Percentiles rank a stretch among this genome's conserved stretches.
Conservation (phyloP, 495 filamentous ascomycete genomes). For the Xylaria palmicola region DNA sequence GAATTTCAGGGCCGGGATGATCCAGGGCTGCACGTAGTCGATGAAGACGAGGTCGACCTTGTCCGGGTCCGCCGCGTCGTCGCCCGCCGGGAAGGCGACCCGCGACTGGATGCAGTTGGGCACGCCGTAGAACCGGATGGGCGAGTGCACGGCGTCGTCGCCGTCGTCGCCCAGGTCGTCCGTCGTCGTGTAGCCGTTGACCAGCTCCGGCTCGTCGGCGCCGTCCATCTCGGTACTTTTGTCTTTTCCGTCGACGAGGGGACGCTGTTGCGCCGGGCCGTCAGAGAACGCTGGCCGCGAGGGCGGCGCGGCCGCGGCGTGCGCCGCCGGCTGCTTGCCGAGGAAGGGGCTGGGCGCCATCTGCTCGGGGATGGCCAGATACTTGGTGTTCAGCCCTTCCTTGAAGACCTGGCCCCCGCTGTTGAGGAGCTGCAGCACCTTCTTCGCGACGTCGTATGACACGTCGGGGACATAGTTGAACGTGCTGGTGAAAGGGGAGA, state of each 20-base stretch:
- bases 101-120: slow-evolving; percentile 79
- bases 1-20: slow-evolving; percentile 70
- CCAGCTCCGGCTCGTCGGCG: slow-evolving; percentile 40
- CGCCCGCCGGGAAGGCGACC: slow-evolving; percentile 50
- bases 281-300: neutral
- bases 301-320: too few species aligned
- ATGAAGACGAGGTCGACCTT: slow-evolving; percentile 85
- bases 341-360: slow-evolving; percentile 20
- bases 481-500: slow-evolving; percentile 84
- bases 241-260: neutral
- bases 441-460: slow-evolving; percentile 67
- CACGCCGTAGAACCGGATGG: slow-evolving; percentile 69
- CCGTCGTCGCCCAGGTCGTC: slow-evolving; percentile 86
- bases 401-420: slow-evolving; percentile 59
- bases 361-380: slow-evolving; percentile 44
- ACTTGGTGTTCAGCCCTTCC: slow-evolving; percentile 29
- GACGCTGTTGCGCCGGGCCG: neutral
- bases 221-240: slow-evolving; percentile 7
- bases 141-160: slow-evolving; percentile 82
- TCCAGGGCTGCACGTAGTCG: slow-evolving; percentile 82
- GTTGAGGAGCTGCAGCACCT: slow-evolving; percentile 73
- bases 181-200: slow-evolving; percentile 82
- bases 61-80: slow-evolving; percentile 50
- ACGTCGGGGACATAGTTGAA: slow-evolving; percentile 80
- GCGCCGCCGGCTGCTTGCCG: neutral